Conservation (phyloP, 106 monocot species). For the Acorus gramineus region DNA sequence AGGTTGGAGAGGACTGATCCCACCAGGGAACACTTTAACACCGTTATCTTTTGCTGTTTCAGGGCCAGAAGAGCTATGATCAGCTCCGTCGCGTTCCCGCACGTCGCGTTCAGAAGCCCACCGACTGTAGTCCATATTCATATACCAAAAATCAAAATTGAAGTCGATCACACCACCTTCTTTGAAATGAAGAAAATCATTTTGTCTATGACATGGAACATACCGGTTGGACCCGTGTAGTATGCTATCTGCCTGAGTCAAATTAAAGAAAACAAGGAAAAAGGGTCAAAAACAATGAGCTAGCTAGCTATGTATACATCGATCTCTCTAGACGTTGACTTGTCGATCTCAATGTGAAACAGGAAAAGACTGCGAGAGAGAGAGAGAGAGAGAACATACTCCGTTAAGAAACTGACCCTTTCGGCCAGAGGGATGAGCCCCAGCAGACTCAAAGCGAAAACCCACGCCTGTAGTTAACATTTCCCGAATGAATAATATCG, state of each 20-base stretch:
- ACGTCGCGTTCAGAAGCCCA: constrained; percentile 76
- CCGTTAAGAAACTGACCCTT: constrained; percentile 35
- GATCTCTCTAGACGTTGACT: no score
- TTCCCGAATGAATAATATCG: no score
- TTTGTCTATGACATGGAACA: not conserved
- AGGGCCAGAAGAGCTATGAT: constrained; percentile 75
- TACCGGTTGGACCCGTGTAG: constrained; percentile 81
- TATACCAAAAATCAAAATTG: no score
- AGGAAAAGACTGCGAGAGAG: not conserved
- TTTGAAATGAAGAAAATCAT: no score
- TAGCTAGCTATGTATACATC: no score
- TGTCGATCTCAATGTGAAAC: no score
- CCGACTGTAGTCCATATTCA: constrained; percentile 34
- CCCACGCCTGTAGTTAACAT: constrained; percentile 18
- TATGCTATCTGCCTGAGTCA: constrained; percentile 64
- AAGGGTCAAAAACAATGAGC: no score
- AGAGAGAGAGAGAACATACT: constrained; percentile 12
- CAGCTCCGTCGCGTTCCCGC: constrained; percentile 82
- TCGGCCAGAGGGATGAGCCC: constrained; percentile 36
- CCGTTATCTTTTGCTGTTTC: constrained; percentile 34
- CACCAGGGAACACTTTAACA: constrained; percentile 70
- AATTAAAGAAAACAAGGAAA: no score
- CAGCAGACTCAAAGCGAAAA: constrained; percentile 29
- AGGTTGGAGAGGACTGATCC: constrained; percentile 83
- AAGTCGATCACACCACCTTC: no score